Evolutionary conservation across 2,329 filamentous ascomycete genomes (phyloP).

Genomic region (Phaeosphaeria sp.): DNA sequence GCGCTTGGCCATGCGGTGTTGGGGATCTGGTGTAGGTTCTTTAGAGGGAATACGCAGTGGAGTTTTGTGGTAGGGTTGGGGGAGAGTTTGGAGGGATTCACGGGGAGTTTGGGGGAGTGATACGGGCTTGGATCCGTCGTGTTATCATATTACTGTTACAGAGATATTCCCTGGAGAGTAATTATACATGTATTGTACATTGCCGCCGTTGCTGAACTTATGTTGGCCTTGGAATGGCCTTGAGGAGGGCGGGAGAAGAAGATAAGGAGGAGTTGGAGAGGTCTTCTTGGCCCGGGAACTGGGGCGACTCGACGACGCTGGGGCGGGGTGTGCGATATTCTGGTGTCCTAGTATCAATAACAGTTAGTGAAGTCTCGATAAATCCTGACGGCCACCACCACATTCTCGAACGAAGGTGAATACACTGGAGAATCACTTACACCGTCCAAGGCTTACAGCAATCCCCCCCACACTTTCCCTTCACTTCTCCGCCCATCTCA

Average conservation of each 20-base stretch:
- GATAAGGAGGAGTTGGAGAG: background rate
- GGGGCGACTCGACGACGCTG: background rate
- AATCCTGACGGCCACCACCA: no score
- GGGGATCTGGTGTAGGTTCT: conserved; percentile 57
- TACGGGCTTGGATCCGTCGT: background rate
- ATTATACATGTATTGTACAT: background rate
- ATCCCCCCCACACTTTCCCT: background rate
- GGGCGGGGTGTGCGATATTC: background rate
- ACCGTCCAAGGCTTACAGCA: background rate
- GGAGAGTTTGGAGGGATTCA: conserved; percentile 45
- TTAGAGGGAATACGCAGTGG: conserved; percentile 58
- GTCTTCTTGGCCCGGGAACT: background rate
- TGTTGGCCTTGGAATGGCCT: background rate
- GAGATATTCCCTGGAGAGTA: background rate
- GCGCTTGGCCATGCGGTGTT: conserved; percentile 51
- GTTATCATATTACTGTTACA: no score
- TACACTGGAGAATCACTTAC: background rate
- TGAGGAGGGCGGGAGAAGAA: background rate
- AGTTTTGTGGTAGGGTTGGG: conserved; percentile 57
- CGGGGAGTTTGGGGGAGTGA: conserved; percentile 4
- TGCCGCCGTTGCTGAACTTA: background rate
- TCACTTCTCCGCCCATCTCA: background rate
- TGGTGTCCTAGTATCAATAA: background rate
- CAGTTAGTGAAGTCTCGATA: background rate
- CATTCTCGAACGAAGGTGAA: no score